Evolutionary conservation across 495 filamentous ascomycete genomes (phyloP), one percentile per base, ranked within the genome.

Genomic region (Penicillium argentinense): DNA sequence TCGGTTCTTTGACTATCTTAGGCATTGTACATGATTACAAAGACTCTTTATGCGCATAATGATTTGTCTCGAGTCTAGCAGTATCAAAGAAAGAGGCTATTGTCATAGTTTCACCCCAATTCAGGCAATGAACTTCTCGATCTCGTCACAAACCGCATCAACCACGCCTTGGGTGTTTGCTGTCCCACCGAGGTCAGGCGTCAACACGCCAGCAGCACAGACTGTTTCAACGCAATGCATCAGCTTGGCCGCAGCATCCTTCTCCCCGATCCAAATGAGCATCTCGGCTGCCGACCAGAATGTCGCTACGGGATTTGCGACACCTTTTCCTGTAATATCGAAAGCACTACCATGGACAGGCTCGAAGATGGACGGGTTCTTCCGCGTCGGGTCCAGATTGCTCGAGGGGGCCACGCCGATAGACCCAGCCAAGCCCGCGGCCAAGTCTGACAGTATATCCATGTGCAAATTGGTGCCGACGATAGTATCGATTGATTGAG

Each of bases 211-310:
- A 1, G 47, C 59, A 36, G 74, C 74, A 33, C 68, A 73, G 21
- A 84, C 80, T 33, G 71, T 73, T 62, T 84, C 79, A 11, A 85
- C 71, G 43, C 64, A 68, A 22, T 66, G 48, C 73, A 85, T 74
- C 38, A 86, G 54, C 30, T 59, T 54, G 37, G 68, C 67, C 1
- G 75, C 76, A 12, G 78, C 79, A 26, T 67, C 63, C 28, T 72
- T 67, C 59, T 79, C 65, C 0, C 79, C 79, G 17, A 86, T 45
- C 81, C 80, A 85, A 17, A 64, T 58, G 19, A 86, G 65, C 82
- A 86, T 86, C 60, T 84, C 80, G 4, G 74, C 74, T 5, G 72
- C 78, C 0, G 77, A 78, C 82, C 81, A 84, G 53, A 86, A 80
- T 4, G 81, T 81, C 5, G 71, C 84, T 1, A 87, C 72, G 0